phyloP scores from a whole-genome alignment of 352 stramenopile genomes.

The Aphanomyces stellatus region DNA sequence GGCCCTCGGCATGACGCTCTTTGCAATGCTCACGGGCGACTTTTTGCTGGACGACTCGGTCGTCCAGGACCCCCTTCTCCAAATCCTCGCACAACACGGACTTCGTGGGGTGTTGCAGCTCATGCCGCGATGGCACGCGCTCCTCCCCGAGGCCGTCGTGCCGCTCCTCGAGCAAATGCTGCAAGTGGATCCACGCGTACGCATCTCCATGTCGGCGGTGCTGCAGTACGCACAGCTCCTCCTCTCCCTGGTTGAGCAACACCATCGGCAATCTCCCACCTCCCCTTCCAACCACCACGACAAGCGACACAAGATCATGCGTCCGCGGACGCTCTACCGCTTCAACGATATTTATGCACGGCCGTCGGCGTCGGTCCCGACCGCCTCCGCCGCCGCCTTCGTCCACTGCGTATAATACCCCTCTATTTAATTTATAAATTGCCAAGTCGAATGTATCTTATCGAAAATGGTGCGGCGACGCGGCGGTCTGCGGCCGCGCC shows the following conservation, averaged over 20 bases:
- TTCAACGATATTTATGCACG: constrained; percentile 13
- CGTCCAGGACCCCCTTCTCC: constrained; percentile 41
- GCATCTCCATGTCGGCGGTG: neutral
- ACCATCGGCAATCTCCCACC: neutral
- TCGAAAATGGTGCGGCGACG: neutral
- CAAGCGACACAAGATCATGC: constrained; percentile 5
- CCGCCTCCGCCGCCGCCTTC: neutral
- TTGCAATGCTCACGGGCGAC: constrained; percentile 27
- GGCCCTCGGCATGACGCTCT: constrained; percentile 23
- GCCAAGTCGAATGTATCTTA: neutral
- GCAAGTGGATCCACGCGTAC: neutral
- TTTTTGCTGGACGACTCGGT: constrained; percentile 37
- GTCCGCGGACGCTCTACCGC: neutral
- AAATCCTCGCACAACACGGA: constrained; percentile 31
- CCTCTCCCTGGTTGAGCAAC: neutral
- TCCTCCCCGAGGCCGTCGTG: neutral
- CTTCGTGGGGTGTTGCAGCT: neutral
- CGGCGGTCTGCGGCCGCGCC: neutral
- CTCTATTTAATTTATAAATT: neutral
- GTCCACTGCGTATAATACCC: neutral
- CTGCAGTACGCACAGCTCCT: neutral
- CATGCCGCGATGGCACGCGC: neutral
- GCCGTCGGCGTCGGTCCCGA: neutral
- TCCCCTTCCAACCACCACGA: neutral
- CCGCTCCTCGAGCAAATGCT: constrained; percentile 16